Evolutionary conservation across 2,329 filamentous ascomycete genomes (phyloP).

Genomic region (Colletotrichum sansevieriae): DNA sequence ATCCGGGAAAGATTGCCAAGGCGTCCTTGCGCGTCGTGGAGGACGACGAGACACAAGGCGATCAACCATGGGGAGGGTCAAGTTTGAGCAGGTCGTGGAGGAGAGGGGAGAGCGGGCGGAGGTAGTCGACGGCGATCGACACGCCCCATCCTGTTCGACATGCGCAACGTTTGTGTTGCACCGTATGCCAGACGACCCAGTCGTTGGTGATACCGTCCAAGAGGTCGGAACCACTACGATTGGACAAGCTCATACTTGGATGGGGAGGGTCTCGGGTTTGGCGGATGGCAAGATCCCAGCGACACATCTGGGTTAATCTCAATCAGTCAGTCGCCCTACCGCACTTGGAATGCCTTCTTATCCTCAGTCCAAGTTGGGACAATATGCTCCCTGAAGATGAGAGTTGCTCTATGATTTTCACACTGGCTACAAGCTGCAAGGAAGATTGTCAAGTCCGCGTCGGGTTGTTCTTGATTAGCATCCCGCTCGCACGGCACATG

Average conservation of each 20-base stretch:
- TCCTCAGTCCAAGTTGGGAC: neutral
- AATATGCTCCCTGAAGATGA: neutral
- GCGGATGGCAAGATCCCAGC: slow-evolving; percentile 16
- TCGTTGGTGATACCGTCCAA: slow-evolving; percentile 37
- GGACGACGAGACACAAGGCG: slow-evolving; percentile 16
- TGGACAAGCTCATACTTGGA: slow-evolving; percentile 14
- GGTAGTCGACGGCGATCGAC: slow-evolving; percentile 14
- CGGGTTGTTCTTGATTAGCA: slow-evolving; percentile 12
- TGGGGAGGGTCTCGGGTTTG: slow-evolving; percentile 2
- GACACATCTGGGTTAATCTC: slow-evolving; percentile 14
- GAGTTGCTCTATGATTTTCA: neutral
- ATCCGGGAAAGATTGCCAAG: slow-evolving; percentile 26
- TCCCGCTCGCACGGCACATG: slow-evolving; percentile 33
- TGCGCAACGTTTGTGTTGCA: slow-evolving; percentile 48
- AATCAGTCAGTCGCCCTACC: slow-evolving; percentile 5
- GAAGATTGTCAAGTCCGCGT: neutral
- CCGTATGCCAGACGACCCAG: slow-evolving; percentile 41
- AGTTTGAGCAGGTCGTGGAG: slow-evolving; percentile 11
- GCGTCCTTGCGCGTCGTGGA: slow-evolving; percentile 28
- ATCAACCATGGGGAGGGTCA: slow-evolving; percentile 8
- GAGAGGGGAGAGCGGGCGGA: slow-evolving; percentile 9
- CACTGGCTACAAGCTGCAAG: neutral
- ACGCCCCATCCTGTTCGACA: slow-evolving; percentile 41
- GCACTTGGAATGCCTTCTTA: slow-evolving; percentile 9
- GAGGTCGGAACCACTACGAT: slow-evolving; percentile 32